Conservation (phyloP, 2,329 filamentous ascomycete species). For the Talaromyces sp. region DNA sequence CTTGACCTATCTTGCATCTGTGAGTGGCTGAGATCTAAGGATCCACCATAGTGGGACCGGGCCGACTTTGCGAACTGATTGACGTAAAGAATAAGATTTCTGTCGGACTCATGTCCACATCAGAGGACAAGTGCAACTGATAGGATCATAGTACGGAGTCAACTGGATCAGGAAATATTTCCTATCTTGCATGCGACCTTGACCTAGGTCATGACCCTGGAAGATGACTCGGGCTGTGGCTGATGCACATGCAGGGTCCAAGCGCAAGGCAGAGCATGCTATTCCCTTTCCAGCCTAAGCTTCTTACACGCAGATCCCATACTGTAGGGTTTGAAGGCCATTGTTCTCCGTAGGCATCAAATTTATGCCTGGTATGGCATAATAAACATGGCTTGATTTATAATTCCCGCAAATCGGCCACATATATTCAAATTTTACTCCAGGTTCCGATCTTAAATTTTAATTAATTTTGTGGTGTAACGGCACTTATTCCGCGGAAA, state of each 20-base stretch:
- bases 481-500: constrained; percentile 6
- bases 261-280: constrained; percentile 26
- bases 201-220: background rate
- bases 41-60: constrained; percentile 15
- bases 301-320: background rate
- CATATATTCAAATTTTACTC: no score
- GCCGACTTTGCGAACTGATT: constrained; percentile 8
- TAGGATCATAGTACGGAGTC: background rate
- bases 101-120: background rate
- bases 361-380: no score
- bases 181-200: background rate
- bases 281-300: constrained; percentile 9
- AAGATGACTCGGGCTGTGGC: constrained; percentile 9
- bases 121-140: background rate
- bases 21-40: constrained; percentile 16
- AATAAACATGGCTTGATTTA: no score
- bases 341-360: no score
- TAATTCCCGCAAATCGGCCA: no score
- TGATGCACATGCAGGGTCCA: constrained; percentile 11
- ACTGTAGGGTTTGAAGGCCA: no score
- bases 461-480: no score
- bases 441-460: no score
- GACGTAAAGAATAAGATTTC: no score
- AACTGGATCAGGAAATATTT: no score
- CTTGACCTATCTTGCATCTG: background rate